Evolutionary conservation across 2,329 filamentous ascomycete genomes (phyloP).

Genomic region (Claviceps fusiformis): DNA sequence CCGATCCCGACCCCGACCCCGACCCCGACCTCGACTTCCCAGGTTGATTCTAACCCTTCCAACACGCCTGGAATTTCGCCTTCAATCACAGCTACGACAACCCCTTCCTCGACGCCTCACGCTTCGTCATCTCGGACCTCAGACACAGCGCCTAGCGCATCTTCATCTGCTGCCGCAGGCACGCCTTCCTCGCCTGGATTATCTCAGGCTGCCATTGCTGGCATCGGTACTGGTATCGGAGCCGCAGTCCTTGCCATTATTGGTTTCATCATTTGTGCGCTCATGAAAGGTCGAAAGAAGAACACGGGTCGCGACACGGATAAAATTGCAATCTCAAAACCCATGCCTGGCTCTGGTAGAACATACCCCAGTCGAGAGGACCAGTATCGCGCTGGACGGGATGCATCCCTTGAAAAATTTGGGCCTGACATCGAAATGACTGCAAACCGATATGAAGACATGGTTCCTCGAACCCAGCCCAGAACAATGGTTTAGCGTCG

Average conservation of each 20-base stretch:
- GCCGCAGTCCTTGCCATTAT: conserved; percentile 27
- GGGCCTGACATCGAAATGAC: conserved; percentile 35
- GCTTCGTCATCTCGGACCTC: conserved; percentile 3
- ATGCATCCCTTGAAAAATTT: conserved; percentile 22
- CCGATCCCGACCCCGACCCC: neutral
- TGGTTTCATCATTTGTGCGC: conserved; percentile 25
- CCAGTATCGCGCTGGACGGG: conserved; percentile 4
- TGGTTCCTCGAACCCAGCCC: conserved; percentile 38
- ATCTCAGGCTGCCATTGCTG: conserved; percentile 31
- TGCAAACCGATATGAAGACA: conserved; percentile 43
- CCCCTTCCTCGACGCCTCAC: conserved; percentile 4
- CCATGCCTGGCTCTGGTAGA: conserved; percentile 32
- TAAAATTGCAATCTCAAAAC: conserved; percentile 34
- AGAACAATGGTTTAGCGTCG: conserved; percentile 25
- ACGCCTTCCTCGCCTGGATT: conserved; percentile 16
- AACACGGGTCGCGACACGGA: conserved; percentile 4
- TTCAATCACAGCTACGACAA: conserved; percentile 1
- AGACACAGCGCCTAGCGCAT: conserved; percentile 4
- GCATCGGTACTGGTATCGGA: conserved; percentile 34
- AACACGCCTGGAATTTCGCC: neutral
- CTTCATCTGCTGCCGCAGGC: conserved; percentile 4
- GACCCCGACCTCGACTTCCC: neutral
- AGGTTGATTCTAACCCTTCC: neutral
- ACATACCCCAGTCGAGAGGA: conserved; percentile 23
- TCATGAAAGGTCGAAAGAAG: conserved; percentile 19